Conservation (phyloP, 2,329 filamentous ascomycete genomes). For the Penicillium olsonii region DNA sequence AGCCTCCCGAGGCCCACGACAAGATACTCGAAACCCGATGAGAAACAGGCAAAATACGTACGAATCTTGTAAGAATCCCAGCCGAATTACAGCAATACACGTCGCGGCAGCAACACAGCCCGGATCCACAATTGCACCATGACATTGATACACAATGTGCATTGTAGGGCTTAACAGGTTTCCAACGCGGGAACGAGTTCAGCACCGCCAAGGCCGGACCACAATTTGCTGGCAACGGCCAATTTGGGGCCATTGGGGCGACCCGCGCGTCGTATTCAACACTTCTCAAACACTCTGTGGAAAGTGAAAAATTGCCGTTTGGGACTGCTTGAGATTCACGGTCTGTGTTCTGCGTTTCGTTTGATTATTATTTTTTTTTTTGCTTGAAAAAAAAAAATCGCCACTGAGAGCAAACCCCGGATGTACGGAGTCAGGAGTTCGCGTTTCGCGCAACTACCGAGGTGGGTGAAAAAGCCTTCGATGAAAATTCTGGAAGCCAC, state of each 20-base stretch:
- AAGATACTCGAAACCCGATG: not conserved
- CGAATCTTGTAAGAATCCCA: not conserved
- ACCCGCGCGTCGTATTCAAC: not conserved
- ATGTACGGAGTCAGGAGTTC: not conserved
- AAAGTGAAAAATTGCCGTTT: not conserved
- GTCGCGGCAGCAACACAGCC: slow-evolving; percentile 4
- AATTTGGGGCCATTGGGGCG: not conserved
- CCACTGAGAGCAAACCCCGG: too few relatives aligned
- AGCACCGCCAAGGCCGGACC: slow-evolving; percentile 3
- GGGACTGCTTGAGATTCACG: not conserved
- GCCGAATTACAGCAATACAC: not conserved
- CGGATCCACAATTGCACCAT: slow-evolving; percentile 1
- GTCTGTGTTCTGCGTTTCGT: not conserved
- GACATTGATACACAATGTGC: not conserved
- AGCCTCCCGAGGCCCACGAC: not conserved
- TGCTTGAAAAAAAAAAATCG: too few relatives aligned
- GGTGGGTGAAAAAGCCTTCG: slow-evolving; percentile 14
- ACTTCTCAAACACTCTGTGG: not conserved
- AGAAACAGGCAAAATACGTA: not conserved
- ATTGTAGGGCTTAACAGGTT: not conserved
- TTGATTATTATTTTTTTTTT: not conserved
- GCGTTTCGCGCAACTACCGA: not conserved
- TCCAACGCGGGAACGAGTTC: not conserved
- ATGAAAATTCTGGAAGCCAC: slow-evolving; percentile 35
- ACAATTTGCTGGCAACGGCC: slow-evolving; percentile 1